These are phyloP conservation scores for Helotiales sp. DNA, from an alignment of 2,329 filamentous ascomycete species.

Conservation along the genomic window DNA sequence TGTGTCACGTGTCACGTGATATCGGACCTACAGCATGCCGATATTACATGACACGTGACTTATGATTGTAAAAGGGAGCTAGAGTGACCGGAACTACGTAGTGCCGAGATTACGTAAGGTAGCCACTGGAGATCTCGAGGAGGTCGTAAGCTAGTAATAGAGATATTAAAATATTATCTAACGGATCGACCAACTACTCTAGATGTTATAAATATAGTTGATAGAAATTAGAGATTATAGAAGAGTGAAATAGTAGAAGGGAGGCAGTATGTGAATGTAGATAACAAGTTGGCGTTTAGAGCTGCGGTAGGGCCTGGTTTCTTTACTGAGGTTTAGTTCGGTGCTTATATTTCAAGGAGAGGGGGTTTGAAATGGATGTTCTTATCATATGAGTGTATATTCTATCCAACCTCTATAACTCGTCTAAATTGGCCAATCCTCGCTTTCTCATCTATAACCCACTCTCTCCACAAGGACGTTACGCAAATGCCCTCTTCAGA, in stretches of 20 bases:
- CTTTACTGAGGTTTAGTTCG: too few relatives aligned
- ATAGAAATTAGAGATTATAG: constrained; percentile 26
- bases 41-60: too few relatives aligned
- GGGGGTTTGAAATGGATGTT: too few relatives aligned
- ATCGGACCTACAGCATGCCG: too few relatives aligned
- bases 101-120: too few relatives aligned
- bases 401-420: background rate
- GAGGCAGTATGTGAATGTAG: constrained; percentile 18
- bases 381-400: too few relatives aligned
- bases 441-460: background rate
- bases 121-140: constrained; percentile 21
- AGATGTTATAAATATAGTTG: constrained; percentile 20
- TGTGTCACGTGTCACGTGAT: too few relatives aligned
- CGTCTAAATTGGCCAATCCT: background rate
- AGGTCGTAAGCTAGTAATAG: constrained; percentile 26
- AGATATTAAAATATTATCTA: constrained; percentile 25
- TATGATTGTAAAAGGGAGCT: too few relatives aligned
- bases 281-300: constrained; percentile 16
- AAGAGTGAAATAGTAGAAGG: constrained; percentile 25
- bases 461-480: background rate
- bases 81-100: too few relatives aligned
- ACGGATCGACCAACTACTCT: constrained; percentile 20
- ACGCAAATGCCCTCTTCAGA: constrained; percentile 25
- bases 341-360: too few relatives aligned
- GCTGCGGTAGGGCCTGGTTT: background rate